phyloP scores from a whole-genome alignment of 208 protist species.

The Borovskyia barvae region DNA sequence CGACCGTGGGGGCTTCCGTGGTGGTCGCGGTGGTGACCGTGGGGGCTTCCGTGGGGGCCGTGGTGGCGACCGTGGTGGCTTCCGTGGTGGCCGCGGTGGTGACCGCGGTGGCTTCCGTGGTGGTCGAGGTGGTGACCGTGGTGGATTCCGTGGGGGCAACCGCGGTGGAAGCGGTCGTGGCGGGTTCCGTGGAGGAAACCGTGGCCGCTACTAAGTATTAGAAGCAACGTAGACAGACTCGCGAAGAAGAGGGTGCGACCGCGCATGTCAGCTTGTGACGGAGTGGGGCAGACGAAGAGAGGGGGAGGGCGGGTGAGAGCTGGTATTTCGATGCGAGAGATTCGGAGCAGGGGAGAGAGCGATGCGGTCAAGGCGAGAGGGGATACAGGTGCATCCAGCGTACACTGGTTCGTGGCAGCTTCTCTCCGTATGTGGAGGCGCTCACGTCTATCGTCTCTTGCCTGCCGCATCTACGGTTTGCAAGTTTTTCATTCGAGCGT shows the following conservation, averaged over 20 bases:
- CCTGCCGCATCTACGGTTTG: no score
- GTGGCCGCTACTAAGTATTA: slow-evolving; percentile 18
- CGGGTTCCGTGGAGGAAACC: slow-evolving; percentile 56
- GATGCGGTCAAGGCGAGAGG: no score
- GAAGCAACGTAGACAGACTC: not conserved
- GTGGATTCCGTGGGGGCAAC: slow-evolving; percentile 48
- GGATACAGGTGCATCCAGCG: no score
- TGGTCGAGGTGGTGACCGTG: slow-evolving; percentile 64
- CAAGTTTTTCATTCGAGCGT: no score
- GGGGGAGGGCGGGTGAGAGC: no score
- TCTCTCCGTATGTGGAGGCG: no score
- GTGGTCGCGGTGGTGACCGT: slow-evolving; percentile 37
- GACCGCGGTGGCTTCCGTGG: slow-evolving; percentile 54
- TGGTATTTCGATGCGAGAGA: no score
- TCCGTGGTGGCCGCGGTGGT: slow-evolving; percentile 52
- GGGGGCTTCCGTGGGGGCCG: slow-evolving; percentile 41
- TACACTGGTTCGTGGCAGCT: not conserved
- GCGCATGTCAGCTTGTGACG: no score
- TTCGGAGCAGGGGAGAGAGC: no score
- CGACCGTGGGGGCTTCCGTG: slow-evolving; percentile 36
- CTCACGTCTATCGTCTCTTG: no score
- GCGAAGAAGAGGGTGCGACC: no score
- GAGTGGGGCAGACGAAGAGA: no score
- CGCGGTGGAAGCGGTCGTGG: slow-evolving; percentile 62
- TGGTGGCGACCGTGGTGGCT: slow-evolving; percentile 47